These are phyloP conservation scores for Geum urbanum DNA, from an alignment of 306 rosid species.

Conservation along the genomic window DNA sequence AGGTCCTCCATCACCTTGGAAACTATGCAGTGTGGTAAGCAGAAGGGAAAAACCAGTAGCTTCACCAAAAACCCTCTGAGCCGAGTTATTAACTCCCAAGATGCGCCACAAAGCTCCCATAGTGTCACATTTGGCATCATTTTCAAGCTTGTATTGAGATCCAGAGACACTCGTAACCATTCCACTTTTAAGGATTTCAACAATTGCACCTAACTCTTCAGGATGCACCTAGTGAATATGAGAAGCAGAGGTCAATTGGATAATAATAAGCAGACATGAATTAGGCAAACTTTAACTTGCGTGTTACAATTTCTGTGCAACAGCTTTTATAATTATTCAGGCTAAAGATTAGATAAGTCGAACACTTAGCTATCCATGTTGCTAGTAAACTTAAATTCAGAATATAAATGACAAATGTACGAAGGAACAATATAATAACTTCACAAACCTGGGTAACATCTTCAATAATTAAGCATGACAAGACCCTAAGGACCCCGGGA, in stretches of 20 bases:
- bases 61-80: conserved; percentile 91
- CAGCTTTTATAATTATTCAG: conserved; percentile 1
- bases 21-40: conserved; percentile 90
- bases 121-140: conserved; percentile 89
- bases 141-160: conserved; percentile 69
- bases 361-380: background rate
- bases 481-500: conserved; percentile 77
- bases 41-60: conserved; percentile 96
- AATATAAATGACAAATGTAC: background rate
- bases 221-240: conserved; percentile 72
- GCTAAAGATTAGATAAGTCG: background rate
- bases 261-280: conserved; percentile 18
- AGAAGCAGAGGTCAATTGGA: conserved; percentile 23
- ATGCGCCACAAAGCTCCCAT: conserved; percentile 93
- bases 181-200: conserved; percentile 95
- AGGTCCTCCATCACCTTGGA: conserved; percentile 67
- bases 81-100: conserved; percentile 70
- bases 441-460: conserved; percentile 76
- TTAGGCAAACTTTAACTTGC: conserved; percentile 9
- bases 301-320: conserved; percentile 3
- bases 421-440: background rate
- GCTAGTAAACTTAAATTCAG: background rate
- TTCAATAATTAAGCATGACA: conserved; percentile 88
- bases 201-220: conserved; percentile 79
- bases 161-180: conserved; percentile 84